Percentiles rank a stretch among this genome's conserved stretches.
phyloP scores from a whole-genome alignment of 116 monocot genomes.

The Thalassia testudinum region DNA sequence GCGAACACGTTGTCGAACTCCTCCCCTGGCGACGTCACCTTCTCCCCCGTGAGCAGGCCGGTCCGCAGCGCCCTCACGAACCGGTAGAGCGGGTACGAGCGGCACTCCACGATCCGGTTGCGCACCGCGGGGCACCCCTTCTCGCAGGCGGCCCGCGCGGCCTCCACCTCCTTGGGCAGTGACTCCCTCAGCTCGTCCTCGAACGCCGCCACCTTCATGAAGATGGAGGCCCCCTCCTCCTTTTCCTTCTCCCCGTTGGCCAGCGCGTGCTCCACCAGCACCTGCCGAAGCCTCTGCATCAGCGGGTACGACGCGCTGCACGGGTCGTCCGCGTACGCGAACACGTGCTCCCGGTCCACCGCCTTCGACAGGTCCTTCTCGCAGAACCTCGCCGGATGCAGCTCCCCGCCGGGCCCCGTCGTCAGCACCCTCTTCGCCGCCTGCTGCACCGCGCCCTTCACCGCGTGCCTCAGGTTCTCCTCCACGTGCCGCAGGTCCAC shows the following conservation, averaged over 20 bases:
- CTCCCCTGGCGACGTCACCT: conserved; percentile 58
- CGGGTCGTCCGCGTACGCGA: conserved; percentile 61
- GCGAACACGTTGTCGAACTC: conserved; percentile 45
- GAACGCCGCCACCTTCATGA: conserved; percentile 45
- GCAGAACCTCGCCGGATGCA: conserved; percentile 62
- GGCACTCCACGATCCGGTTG: conserved; percentile 59
- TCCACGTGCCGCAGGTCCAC: conserved; percentile 55
- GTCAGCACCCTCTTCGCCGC: conserved; percentile 51
- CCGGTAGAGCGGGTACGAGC: conserved; percentile 64
- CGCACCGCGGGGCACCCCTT: conserved; percentile 22
- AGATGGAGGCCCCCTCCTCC: conserved; percentile 31
- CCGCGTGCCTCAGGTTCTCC: conserved; percentile 43
- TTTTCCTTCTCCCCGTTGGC: conserved; percentile 44
- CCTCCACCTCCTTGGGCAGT: conserved; percentile 58
- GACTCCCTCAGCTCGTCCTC: conserved; percentile 47
- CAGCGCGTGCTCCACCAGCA: conserved; percentile 67
- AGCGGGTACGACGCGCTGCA: conserved; percentile 63
- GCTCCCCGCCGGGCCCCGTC: conserved; percentile 36
- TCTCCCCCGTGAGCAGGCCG: conserved; percentile 53
- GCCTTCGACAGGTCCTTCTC: conserved; percentile 61
- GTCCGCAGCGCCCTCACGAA: conserved; percentile 49
- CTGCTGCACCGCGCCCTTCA: conserved; percentile 43
- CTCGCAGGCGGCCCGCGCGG: conserved; percentile 25
- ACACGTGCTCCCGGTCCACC: conserved; percentile 59
- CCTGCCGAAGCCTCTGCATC: conserved; percentile 76